Evolutionary conservation across 148 eudicot species (phyloP).

Genomic region (Rhododendron simsii): DNA sequence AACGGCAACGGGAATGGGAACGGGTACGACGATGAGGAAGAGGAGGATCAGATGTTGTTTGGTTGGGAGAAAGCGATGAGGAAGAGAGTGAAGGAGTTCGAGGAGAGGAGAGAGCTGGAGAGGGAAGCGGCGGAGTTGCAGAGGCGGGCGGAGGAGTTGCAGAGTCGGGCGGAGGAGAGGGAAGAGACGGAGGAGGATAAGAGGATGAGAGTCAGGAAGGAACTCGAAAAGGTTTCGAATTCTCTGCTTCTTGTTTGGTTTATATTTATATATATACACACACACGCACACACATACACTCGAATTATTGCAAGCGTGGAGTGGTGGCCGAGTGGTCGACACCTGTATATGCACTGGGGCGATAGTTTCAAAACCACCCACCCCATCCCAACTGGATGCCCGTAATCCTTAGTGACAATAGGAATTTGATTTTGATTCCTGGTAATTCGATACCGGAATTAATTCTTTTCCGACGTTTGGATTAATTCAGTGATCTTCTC

Average conservation of each 20-base stretch:
- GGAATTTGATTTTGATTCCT: too few relatives aligned
- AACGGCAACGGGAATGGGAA: slow-evolving; percentile 31
- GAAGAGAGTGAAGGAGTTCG: slow-evolving; percentile 75
- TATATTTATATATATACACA: neutral
- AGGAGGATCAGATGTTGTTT: slow-evolving; percentile 25
- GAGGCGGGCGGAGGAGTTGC: slow-evolving; percentile 26
- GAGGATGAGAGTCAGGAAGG: slow-evolving; percentile 74
- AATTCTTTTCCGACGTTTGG: neutral
- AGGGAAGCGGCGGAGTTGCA: slow-evolving; percentile 77
- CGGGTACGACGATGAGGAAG: slow-evolving; percentile 18
- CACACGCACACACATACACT: too few relatives aligned
- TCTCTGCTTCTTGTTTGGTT: neutral
- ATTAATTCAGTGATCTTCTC: neutral
- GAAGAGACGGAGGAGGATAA: slow-evolving; percentile 85
- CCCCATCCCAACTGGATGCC: neutral
- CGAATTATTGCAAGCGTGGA: neutral
- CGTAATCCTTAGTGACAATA: neutral
- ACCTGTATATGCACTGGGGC: neutral
- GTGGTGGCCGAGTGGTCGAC: neutral
- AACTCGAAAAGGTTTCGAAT: slow-evolving; percentile 73
- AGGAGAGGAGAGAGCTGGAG: slow-evolving; percentile 86
- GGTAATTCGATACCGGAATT: neutral
- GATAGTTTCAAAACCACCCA: too few relatives aligned
- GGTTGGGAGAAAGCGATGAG: slow-evolving; percentile 90
- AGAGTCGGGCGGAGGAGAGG: slow-evolving; percentile 10